Conservation (phyloP, 768 basidiomycete species). For the Lactifluus volemus region DNA sequence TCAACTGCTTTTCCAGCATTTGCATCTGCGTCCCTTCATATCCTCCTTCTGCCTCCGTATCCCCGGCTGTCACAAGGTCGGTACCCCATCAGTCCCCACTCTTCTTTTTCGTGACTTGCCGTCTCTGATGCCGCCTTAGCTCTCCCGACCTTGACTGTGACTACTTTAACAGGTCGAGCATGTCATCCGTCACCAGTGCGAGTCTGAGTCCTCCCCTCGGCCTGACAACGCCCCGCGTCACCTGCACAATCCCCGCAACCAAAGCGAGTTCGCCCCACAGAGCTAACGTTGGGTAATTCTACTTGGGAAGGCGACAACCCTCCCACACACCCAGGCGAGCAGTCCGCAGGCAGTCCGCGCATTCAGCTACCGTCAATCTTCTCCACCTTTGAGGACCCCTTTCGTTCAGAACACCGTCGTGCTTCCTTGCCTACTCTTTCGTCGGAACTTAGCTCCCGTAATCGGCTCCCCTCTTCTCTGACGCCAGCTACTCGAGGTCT, state of each 20-base stretch:
- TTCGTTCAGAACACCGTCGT: slow-evolving; percentile 47
- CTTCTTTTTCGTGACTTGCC: background rate
- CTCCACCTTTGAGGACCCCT: slow-evolving; percentile 54
- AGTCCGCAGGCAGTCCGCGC: slow-evolving; percentile 37
- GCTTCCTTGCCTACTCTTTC: slow-evolving; percentile 55
- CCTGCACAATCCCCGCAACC: slow-evolving; percentile 35
- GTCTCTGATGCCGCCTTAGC: slow-evolving; percentile 11
- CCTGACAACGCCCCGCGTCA: slow-evolving; percentile 52
- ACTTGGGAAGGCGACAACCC: slow-evolving; percentile 22
- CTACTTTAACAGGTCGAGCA: slow-evolving; percentile 50
- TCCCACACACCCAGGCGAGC: slow-evolving; percentile 22
- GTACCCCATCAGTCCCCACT: background rate
- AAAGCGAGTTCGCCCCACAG: slow-evolving; percentile 37
- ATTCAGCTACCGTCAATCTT: slow-evolving; percentile 72
- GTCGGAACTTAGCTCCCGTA: slow-evolving; percentile 39
- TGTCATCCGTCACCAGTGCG: slow-evolving; percentile 72
- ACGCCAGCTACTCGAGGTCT: slow-evolving; percentile 30
- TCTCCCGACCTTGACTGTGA: slow-evolving; percentile 39
- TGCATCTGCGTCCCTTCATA: slow-evolving; percentile 8
- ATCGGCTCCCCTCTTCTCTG: slow-evolving; percentile 54
- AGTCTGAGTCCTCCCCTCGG: slow-evolving; percentile 52
- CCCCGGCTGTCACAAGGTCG: slow-evolving; percentile 19
- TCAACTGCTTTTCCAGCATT: slow-evolving; percentile 15
- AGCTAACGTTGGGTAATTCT: slow-evolving; percentile 21
- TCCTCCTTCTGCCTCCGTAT: slow-evolving; percentile 15